A percentile compares a stretch with the other conserved stretches of the same genome.
phyloP scores from a whole-genome alignment of 306 rosid genomes.

The Quercus aquifolioides region DNA sequence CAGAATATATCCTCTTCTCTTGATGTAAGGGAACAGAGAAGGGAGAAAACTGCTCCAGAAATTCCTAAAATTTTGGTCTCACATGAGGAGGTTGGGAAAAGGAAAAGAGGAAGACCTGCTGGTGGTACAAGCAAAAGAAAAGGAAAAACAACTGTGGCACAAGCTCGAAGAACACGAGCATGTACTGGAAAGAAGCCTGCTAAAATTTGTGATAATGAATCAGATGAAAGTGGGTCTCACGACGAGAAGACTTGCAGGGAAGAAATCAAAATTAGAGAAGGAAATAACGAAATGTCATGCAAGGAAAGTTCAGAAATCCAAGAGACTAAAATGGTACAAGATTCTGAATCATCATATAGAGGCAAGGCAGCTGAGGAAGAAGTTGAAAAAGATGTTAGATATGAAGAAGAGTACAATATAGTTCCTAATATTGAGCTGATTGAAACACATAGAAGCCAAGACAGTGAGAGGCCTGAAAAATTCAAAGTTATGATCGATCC shows the following conservation, averaged over 20 bases:
- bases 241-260: conserved; percentile 26
- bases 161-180: conserved; percentile 44
- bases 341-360: conserved; percentile 21
- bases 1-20: conserved; percentile 18
- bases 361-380: conserved; percentile 24
- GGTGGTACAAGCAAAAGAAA: conserved; percentile 34
- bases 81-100: conserved; percentile 37
- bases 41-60: conserved; percentile 28
- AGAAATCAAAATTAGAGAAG: conserved; percentile 23
- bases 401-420: conserved; percentile 14
- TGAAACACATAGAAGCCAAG: conserved; percentile 25
- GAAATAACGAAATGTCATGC: conserved; percentile 1
- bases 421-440: conserved; percentile 36
- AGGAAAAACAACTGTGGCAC: conserved; percentile 35
- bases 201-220: conserved; percentile 56
- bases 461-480: conserved; percentile 31
- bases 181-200: conserved; percentile 48
- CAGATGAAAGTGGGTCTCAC: conserved; percentile 50
- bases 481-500: conserved; percentile 54
- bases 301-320: conserved; percentile 22
- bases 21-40: conserved; percentile 27
- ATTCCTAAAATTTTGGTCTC: conserved; percentile 21
- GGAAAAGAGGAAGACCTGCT: conserved; percentile 76
- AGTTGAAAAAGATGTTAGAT: conserved; percentile 14
- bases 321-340: conserved; percentile 20